Percentiles rank a stretch among this genome's conserved stretches.
phyloP scores from a whole-genome alignment of 805 yeast genomes.

The Teunomyces gatunensis region DNA sequence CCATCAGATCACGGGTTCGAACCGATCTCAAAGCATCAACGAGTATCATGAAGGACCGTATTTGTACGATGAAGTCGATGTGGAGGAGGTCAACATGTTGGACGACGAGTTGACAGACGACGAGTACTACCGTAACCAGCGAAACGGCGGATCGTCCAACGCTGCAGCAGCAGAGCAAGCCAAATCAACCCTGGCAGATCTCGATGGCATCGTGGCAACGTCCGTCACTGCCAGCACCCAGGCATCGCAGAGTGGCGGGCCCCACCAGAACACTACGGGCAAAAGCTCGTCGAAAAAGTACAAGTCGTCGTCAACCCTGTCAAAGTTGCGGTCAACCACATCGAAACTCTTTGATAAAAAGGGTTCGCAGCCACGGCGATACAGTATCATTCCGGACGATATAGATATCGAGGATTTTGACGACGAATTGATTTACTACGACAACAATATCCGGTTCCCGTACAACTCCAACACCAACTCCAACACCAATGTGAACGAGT shows the following conservation, averaged over 20 bases:
- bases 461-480: constrained; percentile 20
- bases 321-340: constrained; percentile 62
- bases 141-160: constrained; percentile 4
- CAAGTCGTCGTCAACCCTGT: constrained; percentile 32
- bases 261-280: constrained; percentile 12
- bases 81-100: constrained; percentile 15
- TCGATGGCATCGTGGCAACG: neutral
- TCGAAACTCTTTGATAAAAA: constrained; percentile 71
- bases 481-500: constrained; percentile 25
- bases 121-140: constrained; percentile 15
- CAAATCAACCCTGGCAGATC: neutral
- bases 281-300: constrained; percentile 23
- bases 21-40: constrained; percentile 15
- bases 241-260: neutral
- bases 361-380: constrained; percentile 69
- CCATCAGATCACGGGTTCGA: constrained; percentile 9
- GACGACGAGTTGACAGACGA: constrained; percentile 33
- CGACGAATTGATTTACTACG: constrained; percentile 49
- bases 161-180: neutral
- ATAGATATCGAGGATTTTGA: constrained; percentile 53
- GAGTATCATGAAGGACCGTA: constrained; percentile 28
- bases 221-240: neutral
- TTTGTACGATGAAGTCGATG: constrained; percentile 24
- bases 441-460: constrained; percentile 40
- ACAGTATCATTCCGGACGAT: constrained; percentile 69